Evolutionary conservation across 345 rosid genomes (phyloP), one percentile per base, ranked within the genome.

Genomic region (Noccaea bulbosa): DNA sequence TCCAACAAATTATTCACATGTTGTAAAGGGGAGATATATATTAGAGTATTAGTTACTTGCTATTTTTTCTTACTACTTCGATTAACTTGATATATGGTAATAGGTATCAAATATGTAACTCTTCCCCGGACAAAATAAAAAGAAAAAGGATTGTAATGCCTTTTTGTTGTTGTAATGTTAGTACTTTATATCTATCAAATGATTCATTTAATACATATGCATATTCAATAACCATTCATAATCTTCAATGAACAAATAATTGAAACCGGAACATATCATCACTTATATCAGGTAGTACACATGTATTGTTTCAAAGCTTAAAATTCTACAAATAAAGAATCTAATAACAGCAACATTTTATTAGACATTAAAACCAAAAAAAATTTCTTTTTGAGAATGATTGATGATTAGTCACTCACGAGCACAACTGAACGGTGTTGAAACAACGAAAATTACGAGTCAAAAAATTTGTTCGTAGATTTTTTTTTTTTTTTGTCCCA

Each of bases 191-290:
- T 20, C 22, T 20, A 20, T 20, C 22, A 20, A 47, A 11, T 39
- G 41, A 50, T 11, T 58, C 58, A 48, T 22, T 48, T 27, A 37
- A 16, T 67, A 67, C 62, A 53, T 14, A 38, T 7, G 6, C 30
- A 44, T 43, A 9, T 62, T 14, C 32, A 55, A 20, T 17, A 17
- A 44, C 37, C 14, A 10, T 22, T 45, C 64, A n/a, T 43, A 43
- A 30, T 11, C 33, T 40, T 37, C 22, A 22, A 6, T 45, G 14
- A 33, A 40, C 32, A 34, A 9, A 68, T 55, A 0, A 27, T 38
- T 48, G 8, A 70, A 70, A 41, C 52, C 8, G 69, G 2, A 62
- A 11, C 8, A 52, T 7, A 52, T 48, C 33, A 52, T 48, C 33
- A 38, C 1, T 8, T 20, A 20, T 20, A 20, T 20, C 22, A 20